phyloP scores from a whole-genome alignment of 1,139 yeast species.

The Yamadazyma atlantica region DNA sequence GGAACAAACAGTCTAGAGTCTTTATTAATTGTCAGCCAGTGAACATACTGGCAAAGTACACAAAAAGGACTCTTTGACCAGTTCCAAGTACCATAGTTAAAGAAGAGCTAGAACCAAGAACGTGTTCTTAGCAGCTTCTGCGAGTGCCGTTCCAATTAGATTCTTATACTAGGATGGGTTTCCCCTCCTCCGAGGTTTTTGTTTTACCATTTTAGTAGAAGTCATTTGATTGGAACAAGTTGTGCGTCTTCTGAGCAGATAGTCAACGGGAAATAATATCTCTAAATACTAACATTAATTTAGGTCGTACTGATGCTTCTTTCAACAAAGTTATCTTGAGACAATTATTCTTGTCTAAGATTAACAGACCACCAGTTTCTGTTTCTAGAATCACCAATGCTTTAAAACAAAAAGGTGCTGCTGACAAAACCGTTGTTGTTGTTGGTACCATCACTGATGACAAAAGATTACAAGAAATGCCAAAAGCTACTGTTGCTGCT shows the following conservation, averaged over 20 bases:
- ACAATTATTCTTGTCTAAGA: slow-evolving; percentile 94
- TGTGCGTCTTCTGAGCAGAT: slow-evolving; percentile 66
- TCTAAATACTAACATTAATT: slow-evolving; percentile 41
- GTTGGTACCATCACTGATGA: slow-evolving; percentile 99
- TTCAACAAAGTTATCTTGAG: slow-evolving; percentile 97
- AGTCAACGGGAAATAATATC: slow-evolving; percentile 13
- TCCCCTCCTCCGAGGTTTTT: neutral
- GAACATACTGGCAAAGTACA: slow-evolving; percentile 13
- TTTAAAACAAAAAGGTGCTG: slow-evolving; percentile 79
- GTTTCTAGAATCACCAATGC: slow-evolving; percentile 88
- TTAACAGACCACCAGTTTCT: slow-evolving; percentile 99
- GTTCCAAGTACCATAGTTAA: slow-evolving; percentile 10
- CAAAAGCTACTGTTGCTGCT: slow-evolving; percentile 98
- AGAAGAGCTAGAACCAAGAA: too few relatives aligned
- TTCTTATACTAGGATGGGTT: slow-evolving; percentile 1
- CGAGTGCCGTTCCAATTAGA: slow-evolving; percentile 43
- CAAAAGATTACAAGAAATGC: slow-evolving; percentile 89
- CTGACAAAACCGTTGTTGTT: slow-evolving; percentile 92
- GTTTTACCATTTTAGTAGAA: slow-evolving; percentile 8
- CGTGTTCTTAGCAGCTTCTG: slow-evolving; percentile 53
- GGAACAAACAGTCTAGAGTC: neutral
- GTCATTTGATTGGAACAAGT: slow-evolving; percentile 16
- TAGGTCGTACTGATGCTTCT: slow-evolving; percentile 97
- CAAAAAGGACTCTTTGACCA: neutral
- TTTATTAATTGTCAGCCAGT: slow-evolving; percentile 7